phyloP scores from a whole-genome alignment of 2,329 filamentous ascomycete genomes.

The Cercospora janseana region DNA sequence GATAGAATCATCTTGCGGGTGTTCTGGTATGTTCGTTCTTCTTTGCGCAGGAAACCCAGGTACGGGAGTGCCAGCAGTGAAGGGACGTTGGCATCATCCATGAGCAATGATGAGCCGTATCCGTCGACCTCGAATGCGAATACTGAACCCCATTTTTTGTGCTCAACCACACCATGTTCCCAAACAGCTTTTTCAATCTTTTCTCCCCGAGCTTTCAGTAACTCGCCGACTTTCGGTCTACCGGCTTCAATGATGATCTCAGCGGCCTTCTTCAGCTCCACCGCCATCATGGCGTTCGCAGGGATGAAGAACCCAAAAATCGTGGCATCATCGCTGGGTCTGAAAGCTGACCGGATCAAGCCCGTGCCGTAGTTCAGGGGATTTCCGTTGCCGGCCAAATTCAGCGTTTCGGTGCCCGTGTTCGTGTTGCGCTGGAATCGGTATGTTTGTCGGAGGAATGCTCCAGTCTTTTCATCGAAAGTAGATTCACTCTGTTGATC shows the following conservation, averaged over 20 bases:
- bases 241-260: slow-evolving; percentile 63
- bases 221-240: slow-evolving; percentile 51
- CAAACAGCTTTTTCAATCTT: slow-evolving; percentile 73
- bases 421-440: slow-evolving; percentile 81
- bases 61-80: slow-evolving; percentile 75
- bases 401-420: slow-evolving; percentile 85
- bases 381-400: slow-evolving; percentile 80
- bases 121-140: slow-evolving; percentile 89
- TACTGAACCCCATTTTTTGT: slow-evolving; percentile 72
- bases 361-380: slow-evolving; percentile 81
- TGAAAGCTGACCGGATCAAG: slow-evolving; percentile 84
- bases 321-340: slow-evolving; percentile 91
- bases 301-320: slow-evolving; percentile 95
- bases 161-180: slow-evolving; percentile 76
- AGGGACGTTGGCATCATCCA: slow-evolving; percentile 88
- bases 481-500: slow-evolving; percentile 77
- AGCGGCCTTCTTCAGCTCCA: slow-evolving; percentile 75
- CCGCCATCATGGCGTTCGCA: slow-evolving; percentile 92
- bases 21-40: slow-evolving; percentile 77
- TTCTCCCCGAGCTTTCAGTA: slow-evolving; percentile 57
- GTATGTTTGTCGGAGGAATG: slow-evolving; percentile 72
- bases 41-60: slow-evolving; percentile 67
- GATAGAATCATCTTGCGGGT: slow-evolving; percentile 79
- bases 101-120: slow-evolving; percentile 76
- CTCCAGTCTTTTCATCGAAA: slow-evolving; percentile 66